Evolutionary conservation across 2,329 filamentous ascomycete genomes (phyloP), one percentile per base, ranked within the genome.

Genomic region (Trichophyton simii): DNA sequence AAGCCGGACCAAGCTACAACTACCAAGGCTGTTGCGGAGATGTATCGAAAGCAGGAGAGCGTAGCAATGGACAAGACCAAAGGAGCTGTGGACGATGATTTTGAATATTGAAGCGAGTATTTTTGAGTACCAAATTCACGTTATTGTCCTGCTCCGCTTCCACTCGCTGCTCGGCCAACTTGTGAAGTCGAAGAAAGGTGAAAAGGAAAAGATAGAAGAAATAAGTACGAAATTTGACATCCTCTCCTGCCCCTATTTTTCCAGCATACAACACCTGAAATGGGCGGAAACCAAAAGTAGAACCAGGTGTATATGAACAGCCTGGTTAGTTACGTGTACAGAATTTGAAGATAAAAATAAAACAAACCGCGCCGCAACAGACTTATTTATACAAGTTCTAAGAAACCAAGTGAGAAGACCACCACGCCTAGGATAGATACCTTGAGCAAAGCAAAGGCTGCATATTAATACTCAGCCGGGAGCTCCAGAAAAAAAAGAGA

Each of bases 41-140:
- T 99, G 92, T 99, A 97, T 77, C 82, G 86, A 66, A 91, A 89
- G 76, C 94, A 99, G 78, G 92, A 97, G 78, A 89, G 87, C 67
- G 89, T 96, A 58, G 78, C 83, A 11, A 95, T 94, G 80, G 90
- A 79, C 64, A 91, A 87, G 0, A 87, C 89, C 62, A 95, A 95
- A 78, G 88, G 87, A 0, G 89, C 89, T 3, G 91, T 91, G 61
- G 94, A 99, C 79, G 92, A 97, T 76, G 91, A 97, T 73, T 99
- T 96, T 76, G 94, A 99, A 79, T 99, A 99, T 76, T 99, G 75
- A 67, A 31, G 28, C 34, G 15, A 18, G 11, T 34, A 18, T 20
- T 36, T 38, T 38, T 13, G 34, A 38, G 11, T 38, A 38, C 13
- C 52, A n/a, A n/a, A 7, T 11, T 20, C 20, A 36, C 20, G 8